These are phyloP conservation scores for Nicotiana attenuata DNA, from an alignment of 257 asterid species.

Conservation along the genomic window DNA sequence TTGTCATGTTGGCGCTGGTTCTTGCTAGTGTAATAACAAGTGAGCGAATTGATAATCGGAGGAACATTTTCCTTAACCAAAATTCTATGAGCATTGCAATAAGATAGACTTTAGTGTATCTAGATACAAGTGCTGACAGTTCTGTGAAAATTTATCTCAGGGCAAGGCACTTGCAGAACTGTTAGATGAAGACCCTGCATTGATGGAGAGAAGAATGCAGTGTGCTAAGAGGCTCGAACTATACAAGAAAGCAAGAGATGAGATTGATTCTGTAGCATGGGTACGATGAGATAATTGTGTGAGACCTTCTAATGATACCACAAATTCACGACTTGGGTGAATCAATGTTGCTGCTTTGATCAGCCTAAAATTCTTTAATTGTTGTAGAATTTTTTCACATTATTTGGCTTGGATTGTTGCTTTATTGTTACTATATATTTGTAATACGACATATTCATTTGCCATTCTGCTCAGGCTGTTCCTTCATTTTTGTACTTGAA, in stretches of 20 bases:
- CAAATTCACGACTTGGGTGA: constrained; percentile 7
- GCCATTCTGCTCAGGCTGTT: not conserved
- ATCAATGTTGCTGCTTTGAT: not conserved
- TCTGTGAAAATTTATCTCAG: constrained; percentile 35
- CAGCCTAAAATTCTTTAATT: constrained; percentile 25
- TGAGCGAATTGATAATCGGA: too few relatives aligned
- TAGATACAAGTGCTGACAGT: not conserved
- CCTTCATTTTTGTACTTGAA: not conserved
- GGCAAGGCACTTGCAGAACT: constrained; percentile 64
- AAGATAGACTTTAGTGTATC: not conserved
- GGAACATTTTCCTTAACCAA: too few relatives aligned
- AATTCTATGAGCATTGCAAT: too few relatives aligned
- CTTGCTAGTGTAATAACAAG: too few relatives aligned
- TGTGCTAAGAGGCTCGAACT: constrained; percentile 77
- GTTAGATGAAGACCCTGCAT: constrained; percentile 80
- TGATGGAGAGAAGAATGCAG: constrained; percentile 82
- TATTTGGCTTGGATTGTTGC: not conserved
- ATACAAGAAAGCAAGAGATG: constrained; percentile 91
- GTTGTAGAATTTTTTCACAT: not conserved
- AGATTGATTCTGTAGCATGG: constrained; percentile 86
- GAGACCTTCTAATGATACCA: not conserved
- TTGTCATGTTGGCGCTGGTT: too few relatives aligned
- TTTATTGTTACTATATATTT: not conserved
- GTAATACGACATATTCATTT: not conserved
- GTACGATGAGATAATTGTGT: constrained; percentile 33